Conservation (phyloP, 495 filamentous ascomycete species). For the Chaetomium fimeti region DNA sequence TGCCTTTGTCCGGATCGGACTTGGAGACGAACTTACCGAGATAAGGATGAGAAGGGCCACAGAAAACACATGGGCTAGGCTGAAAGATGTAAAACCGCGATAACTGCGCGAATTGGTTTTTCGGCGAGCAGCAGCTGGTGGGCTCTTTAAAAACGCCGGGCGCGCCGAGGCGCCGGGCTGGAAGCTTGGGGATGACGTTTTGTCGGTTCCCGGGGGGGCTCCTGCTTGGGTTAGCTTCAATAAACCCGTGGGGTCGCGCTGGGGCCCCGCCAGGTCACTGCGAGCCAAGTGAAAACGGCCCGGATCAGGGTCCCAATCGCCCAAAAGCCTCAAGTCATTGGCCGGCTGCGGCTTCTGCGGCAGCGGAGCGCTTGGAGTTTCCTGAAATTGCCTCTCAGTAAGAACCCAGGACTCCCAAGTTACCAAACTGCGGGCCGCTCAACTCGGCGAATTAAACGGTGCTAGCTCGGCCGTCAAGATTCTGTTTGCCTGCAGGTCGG, state of each 20-base stretch:
- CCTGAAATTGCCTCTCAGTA: conserved; percentile 13
- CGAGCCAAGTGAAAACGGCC: conserved; percentile 32
- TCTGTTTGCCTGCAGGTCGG: background rate
- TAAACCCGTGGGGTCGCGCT: conserved; percentile 14
- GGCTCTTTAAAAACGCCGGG: conserved; percentile 23
- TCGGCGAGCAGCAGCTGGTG: conserved; percentile 12
- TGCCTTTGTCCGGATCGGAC: background rate
- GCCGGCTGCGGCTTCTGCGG: conserved; percentile 22
- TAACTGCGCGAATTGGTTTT: conserved; percentile 13
- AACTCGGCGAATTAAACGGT: conserved; percentile 21
- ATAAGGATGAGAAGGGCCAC: conserved; percentile 45
- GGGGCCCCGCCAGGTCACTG: conserved; percentile 6
- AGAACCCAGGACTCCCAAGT: background rate
- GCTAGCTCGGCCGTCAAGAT: conserved; percentile 15
- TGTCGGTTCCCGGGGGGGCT: conserved; percentile 27
- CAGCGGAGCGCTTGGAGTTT: conserved; percentile 10
- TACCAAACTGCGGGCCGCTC: conserved; percentile 7
- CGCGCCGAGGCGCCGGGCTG: conserved; percentile 25
- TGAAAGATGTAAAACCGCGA: conserved; percentile 13
- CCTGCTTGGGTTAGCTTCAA: conserved; percentile 16
- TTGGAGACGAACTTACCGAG: conserved; percentile 43
- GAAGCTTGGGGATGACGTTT: conserved; percentile 32
- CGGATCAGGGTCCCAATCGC: conserved; percentile 30
- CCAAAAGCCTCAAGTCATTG: conserved; percentile 27
- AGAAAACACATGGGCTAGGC: conserved; percentile 42